Evolutionary conservation across 495 filamentous ascomycete species (phyloP).

Genomic region (Penicillium antarcticum): DNA sequence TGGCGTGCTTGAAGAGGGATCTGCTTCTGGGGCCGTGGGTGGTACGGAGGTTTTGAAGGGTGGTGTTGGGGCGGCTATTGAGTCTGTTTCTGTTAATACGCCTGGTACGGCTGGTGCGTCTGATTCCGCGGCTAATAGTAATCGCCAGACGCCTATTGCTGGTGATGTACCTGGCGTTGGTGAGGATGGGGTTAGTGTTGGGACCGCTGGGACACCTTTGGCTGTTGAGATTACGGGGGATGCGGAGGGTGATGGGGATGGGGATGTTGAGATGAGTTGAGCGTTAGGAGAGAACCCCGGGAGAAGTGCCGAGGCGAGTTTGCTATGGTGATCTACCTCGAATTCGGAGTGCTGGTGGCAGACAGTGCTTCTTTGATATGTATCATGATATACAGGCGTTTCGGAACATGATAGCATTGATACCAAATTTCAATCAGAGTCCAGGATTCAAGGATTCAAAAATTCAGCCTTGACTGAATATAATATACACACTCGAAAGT

Average conservation of each 20-base stretch:
- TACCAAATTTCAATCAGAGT: slow-evolving; percentile 1
- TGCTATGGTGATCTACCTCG: too few relatives aligned
- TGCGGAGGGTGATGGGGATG: slow-evolving; percentile 24
- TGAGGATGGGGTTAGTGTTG: slow-evolving; percentile 30
- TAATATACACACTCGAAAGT: background rate
- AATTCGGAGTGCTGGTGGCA: background rate
- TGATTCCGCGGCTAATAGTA: slow-evolving; percentile 25
- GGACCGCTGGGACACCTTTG: slow-evolving; percentile 24
- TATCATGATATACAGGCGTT: background rate
- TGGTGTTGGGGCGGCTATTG: slow-evolving; percentile 36
- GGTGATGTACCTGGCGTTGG: slow-evolving; percentile 14
- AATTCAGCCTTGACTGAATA: background rate
- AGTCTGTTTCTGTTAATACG: slow-evolving; percentile 21
- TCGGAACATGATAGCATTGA: slow-evolving; percentile 1
- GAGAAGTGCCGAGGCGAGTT: too few relatives aligned
- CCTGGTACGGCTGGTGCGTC: slow-evolving; percentile 12
- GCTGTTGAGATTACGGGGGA: background rate
- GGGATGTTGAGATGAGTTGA: slow-evolving; percentile 43
- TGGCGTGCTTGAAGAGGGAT: background rate
- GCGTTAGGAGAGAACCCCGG: too few relatives aligned
- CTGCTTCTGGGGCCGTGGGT: slow-evolving; percentile 30
- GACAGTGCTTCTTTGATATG: background rate
- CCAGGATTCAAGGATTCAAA: background rate
- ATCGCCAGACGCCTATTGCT: slow-evolving; percentile 17
- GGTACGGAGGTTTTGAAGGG: slow-evolving; percentile 36